Conservation (phyloP, 208 protist species). For the Acanthamoeba triangularis region DNA sequence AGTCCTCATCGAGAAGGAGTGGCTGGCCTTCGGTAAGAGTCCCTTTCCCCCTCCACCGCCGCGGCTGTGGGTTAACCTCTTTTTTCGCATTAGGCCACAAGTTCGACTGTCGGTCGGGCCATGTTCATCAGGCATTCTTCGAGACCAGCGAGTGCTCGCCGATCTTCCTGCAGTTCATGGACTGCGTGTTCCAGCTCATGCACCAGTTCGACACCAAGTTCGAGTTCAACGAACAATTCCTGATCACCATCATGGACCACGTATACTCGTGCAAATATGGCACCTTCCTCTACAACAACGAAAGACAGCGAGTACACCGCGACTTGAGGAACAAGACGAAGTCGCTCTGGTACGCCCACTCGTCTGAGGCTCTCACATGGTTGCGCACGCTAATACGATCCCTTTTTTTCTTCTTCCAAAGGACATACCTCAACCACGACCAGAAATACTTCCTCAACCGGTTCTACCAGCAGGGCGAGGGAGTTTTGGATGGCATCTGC, state of each 20-base stretch:
- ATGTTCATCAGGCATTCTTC: slow-evolving; percentile 44
- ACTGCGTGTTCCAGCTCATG: slow-evolving; percentile 88
- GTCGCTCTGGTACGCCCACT: slow-evolving; percentile 52
- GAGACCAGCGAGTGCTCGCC: slow-evolving; percentile 82
- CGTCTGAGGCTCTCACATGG: background rate
- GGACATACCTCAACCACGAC: slow-evolving; percentile 73
- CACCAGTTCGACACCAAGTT: slow-evolving; percentile 81
- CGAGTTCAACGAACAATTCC: slow-evolving; percentile 88
- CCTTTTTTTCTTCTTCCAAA: background rate
- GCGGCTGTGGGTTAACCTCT: background rate
- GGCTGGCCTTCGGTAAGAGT: slow-evolving; percentile 93
- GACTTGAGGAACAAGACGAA: slow-evolving; percentile 69
- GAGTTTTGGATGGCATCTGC: slow-evolving; percentile 21
- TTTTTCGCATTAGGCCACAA: slow-evolving; percentile 88
- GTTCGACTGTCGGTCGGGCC: slow-evolving; percentile 89
- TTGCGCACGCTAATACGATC: background rate
- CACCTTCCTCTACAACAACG: slow-evolving; percentile 81
- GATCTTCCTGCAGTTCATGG: slow-evolving; percentile 90
- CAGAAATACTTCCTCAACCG: slow-evolving; percentile 64
- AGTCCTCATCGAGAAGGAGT: slow-evolving; percentile 97
- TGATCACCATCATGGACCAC: slow-evolving; percentile 86
- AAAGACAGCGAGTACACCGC: slow-evolving; percentile 62
- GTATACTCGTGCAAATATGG: slow-evolving; percentile 82
- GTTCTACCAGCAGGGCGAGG: background rate
- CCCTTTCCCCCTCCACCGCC: background rate